phyloP scores from a whole-genome alignment of 192 early-diverging fungal species.

The Geranomyces michiganensis region DNA sequence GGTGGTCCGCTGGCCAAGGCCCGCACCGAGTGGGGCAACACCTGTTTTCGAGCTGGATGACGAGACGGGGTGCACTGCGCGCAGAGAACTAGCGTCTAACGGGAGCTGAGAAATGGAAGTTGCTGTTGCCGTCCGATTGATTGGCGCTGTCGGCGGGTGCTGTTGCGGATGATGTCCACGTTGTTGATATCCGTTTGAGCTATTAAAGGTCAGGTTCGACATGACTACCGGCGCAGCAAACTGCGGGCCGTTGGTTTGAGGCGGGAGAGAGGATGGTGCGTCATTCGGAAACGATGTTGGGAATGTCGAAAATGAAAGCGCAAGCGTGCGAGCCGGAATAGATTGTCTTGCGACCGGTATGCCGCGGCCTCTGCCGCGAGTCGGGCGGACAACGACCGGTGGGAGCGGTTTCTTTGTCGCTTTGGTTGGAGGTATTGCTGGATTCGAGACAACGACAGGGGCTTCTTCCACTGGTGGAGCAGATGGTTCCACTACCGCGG shows the following conservation, averaged over 20 bases:
- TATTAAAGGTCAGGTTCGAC: not conserved
- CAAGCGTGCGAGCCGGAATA: constrained; percentile 15
- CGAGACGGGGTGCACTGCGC: constrained; percentile 7
- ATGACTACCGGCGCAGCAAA: not conserved
- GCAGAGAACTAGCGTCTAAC: constrained; percentile 2
- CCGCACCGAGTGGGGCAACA: too few species aligned
- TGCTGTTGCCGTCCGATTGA: not conserved
- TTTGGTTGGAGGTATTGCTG: not conserved
- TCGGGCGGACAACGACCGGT: constrained; percentile 12
- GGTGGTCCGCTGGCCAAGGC: too few species aligned
- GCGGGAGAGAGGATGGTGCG: not conserved
- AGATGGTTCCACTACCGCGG: not conserved
- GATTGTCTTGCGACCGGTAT: constrained; percentile 12
- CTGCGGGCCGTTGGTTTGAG: not conserved
- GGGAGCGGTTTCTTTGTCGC: constrained; percentile 10
- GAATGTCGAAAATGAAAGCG: constrained; percentile 10
- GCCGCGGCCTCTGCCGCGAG: constrained; percentile 1
- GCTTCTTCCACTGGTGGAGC: constrained; percentile 3
- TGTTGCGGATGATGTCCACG: not conserved
- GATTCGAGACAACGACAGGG: not conserved
- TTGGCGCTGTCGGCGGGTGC: not conserved
- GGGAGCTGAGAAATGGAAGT: constrained; percentile 8
- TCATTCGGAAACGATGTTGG: constrained; percentile 6
- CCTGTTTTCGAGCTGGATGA: not conserved
- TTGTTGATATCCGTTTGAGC: not conserved